Evolutionary conservation across 805 yeast genomes (phyloP).

Genomic region (Starmerella apis): DNA sequence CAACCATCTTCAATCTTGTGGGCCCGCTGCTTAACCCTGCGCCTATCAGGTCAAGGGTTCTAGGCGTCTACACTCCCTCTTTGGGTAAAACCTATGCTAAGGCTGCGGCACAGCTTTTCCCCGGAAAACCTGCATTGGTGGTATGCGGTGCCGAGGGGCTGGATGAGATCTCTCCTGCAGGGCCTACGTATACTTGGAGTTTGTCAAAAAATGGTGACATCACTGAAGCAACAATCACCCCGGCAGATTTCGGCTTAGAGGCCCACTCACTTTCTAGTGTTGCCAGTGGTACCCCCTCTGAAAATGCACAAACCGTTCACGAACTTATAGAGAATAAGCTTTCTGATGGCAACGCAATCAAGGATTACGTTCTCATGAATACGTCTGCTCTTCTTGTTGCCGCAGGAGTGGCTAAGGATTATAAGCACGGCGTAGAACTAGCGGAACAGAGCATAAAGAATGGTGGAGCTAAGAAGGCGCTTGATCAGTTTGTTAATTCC

Average conservation of each 20-base stretch:
- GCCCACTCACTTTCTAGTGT: slow-evolving; percentile 62
- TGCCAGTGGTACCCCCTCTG: slow-evolving; percentile 73
- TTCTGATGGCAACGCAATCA: slow-evolving; percentile 44
- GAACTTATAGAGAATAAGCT: slow-evolving; percentile 38
- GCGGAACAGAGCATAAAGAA: slow-evolving; percentile 59
- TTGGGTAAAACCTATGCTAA: slow-evolving; percentile 78
- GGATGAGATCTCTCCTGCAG: slow-evolving; percentile 90
- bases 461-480: slow-evolving; percentile 56
- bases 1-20: slow-evolving; percentile 84
- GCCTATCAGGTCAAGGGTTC: slow-evolving; percentile 62
- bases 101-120: slow-evolving; percentile 54
- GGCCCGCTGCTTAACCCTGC: slow-evolving; percentile 95
- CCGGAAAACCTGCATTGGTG: slow-evolving; percentile 50
- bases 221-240: slow-evolving; percentile 33
- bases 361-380: slow-evolving; percentile 84
- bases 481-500: slow-evolving; percentile 32
- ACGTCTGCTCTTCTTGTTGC: slow-evolving; percentile 79
- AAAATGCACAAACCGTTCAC: slow-evolving; percentile 61
- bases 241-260: slow-evolving; percentile 70
- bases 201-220: slow-evolving; percentile 37
- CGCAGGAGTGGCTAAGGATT: slow-evolving; percentile 50
- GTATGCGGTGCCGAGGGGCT: slow-evolving; percentile 89
- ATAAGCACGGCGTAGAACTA: slow-evolving; percentile 66
- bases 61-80: slow-evolving; percentile 77
- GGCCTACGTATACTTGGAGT: slow-evolving; percentile 71